Conservation (phyloP, 805 yeast species). For the Saccharomyces kudriavzevii region DNA sequence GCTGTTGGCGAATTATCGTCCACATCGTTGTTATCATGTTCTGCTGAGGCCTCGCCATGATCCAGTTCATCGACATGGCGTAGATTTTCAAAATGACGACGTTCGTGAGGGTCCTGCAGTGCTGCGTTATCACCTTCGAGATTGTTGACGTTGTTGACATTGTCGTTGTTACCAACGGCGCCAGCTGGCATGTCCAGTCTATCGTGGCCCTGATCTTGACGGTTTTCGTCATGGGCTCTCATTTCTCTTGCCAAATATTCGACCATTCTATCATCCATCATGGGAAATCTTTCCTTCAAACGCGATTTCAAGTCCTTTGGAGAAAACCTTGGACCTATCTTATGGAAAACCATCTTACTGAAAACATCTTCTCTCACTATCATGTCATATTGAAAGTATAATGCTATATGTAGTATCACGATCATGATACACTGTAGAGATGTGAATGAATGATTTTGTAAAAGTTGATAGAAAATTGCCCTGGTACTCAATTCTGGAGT, state of each 20-base stretch:
- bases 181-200: conserved; percentile 4
- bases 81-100: background rate
- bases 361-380: conserved; percentile 66
- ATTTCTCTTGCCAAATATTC: conserved; percentile 23
- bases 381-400: conserved; percentile 60
- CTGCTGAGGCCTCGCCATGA: conserved; percentile 12
- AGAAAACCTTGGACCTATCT: conserved; percentile 43
- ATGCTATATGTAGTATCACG: conserved; percentile 36
- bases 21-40: conserved; percentile 23
- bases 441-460: conserved; percentile 22
- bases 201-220: conserved; percentile 13
- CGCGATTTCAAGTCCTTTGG: conserved; percentile 25
- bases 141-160: conserved; percentile 2
- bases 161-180: background rate
- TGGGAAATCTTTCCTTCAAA: conserved; percentile 26
- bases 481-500: conserved; percentile 5
- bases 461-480: conserved; percentile 10
- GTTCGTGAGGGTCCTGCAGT: background rate
- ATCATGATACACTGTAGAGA: conserved; percentile 33
- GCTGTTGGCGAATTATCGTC: conserved; percentile 14
- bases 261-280: conserved; percentile 28
- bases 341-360: conserved; percentile 45
- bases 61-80: conserved; percentile 9
- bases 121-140: conserved; percentile 1
- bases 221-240: conserved; percentile 24